phyloP scores from a whole-genome alignment of 768 basidiomycete genomes.

The Boletus fagicola region DNA sequence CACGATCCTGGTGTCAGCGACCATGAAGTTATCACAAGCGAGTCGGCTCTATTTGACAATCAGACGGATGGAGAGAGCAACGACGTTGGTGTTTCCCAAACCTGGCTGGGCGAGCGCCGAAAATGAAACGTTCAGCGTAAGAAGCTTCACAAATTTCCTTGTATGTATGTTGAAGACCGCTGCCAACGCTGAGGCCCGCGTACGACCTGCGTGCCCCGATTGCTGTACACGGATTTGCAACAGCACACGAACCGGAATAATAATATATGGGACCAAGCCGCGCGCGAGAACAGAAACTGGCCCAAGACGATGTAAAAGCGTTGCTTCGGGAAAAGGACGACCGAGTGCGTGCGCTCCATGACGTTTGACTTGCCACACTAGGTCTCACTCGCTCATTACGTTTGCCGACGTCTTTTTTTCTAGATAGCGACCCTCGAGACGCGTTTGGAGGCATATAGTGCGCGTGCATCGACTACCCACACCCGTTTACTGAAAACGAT shows the following conservation, averaged over 20 bases:
- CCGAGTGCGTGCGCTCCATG: slow-evolving; percentile 18
- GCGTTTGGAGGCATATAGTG: slow-evolving; percentile 36
- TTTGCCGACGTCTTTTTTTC: background rate
- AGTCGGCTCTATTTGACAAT: background rate
- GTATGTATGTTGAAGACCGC: slow-evolving; percentile 13
- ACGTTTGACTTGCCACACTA: background rate
- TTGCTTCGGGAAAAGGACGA: slow-evolving; percentile 28
- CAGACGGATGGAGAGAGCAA: background rate
- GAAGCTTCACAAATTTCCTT: slow-evolving; percentile 14
- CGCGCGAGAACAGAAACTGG: slow-evolving; percentile 15
- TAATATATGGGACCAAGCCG: slow-evolving; percentile 28
- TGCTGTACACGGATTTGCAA: slow-evolving; percentile 2
- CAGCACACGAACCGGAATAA: slow-evolving; percentile 1
- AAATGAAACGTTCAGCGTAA: background rate
- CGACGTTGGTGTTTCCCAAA: background rate
- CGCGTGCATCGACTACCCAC: slow-evolving; percentile 43
- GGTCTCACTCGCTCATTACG: background rate
- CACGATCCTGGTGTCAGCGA: background rate
- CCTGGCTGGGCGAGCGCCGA: background rate
- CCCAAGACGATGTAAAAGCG: slow-evolving; percentile 20
- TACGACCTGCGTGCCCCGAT: slow-evolving; percentile 4
- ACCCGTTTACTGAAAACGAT: slow-evolving; percentile 48
- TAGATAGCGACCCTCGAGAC: slow-evolving; percentile 32
- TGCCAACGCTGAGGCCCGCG: background rate
- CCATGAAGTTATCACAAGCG: slow-evolving; percentile 4